Evolutionary conservation across 768 basidiomycete species (phyloP), one percentile per base, ranked within the genome.

Genomic region (Suillus fuscotomentosus): DNA sequence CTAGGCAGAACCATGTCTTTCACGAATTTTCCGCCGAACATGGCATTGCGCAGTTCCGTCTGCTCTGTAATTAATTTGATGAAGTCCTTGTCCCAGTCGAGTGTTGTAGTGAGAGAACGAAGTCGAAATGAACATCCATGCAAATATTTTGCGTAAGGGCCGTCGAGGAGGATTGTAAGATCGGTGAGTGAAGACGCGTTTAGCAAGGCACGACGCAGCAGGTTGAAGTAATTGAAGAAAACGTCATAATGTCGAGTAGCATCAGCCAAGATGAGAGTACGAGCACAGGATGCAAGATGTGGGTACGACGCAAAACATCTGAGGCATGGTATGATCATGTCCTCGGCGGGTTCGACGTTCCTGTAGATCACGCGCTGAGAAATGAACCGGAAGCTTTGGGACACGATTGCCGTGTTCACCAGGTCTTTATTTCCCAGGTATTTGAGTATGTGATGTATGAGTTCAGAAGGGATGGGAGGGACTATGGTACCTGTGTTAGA

Each of bases 151-250:
- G 73, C 66, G 20, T 64, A 63, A 7, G 68, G 62, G 34, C 73
- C 73, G 5, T 65, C 64, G 31, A 74, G 59, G 22, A 73, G 70
- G 22, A 74, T 68, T 3, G 70, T 67, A n/a, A 74, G 66, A 38
- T 69, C 71, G 34, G 66, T 70, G 48, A 74, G 66, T n/a, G 66
- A 63, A 22, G 66, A 56, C 69, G 71, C 72, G 10, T 65, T 67
- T 27, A 63, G 67, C 31, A 74, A 60, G 5, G 73, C 73, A 24
- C 67, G 54, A 50, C 47, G 63, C 36, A 74, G 68, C 20, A 70
- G 67, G 59, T 61, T 48, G n/a, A 63, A 54, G 31, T 57, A 66
- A 36, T 22, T 47, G 57, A 50, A 27, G 50, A 53, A 42, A n/a
- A 61, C 34, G 13, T 66, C 47, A 27, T 34, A 60, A 22, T 24